Evolutionary conservation across 176 grass and related monocot species (phyloP), one percentile per base, ranked within the genome.

Genomic region (Aegilops bicornis): DNA sequence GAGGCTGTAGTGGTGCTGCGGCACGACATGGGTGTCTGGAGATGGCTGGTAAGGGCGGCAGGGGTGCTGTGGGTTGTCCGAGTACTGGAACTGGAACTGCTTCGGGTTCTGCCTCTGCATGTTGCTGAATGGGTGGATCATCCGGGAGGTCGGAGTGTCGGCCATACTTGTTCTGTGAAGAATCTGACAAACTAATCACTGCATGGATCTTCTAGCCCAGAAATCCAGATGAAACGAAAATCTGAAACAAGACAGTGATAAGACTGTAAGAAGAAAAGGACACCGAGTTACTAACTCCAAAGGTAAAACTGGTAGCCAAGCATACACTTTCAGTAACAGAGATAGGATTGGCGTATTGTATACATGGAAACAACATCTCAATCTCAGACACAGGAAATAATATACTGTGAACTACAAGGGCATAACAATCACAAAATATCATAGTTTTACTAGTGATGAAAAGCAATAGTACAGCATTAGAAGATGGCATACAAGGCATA

Each of bases 81-180:
- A 54, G 42, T 88, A 85, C 1, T 87, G 45, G 63, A 85, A 85
- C 25, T 85, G 86, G 63, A 85, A 85, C 25, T 85, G 86, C 27
- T 82, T 85, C 2, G 70, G 63, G 15, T 84, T 88, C 63, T 88
- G 89, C 61, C 77, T 85, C 14, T 86, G 63, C 47, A 82, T 48
- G 17, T 71, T 76, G 39, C 86, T 73, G 69, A 88, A 85, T 30
- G 89, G 86, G 11, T 88, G 86, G 39, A 82, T 79, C 89, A 88
- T 85, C 29, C 70, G 17, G 82, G 86, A 91, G 42, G 89, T 88
- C 3, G 89, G 86, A 77, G 85, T 77, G 24, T 88, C 89, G 69
- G 77, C 69, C 82, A 88, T 94, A 4, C 65, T 83, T 19, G 78
- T 89, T 20, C 22, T 54, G 19, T 39, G 31, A 10, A 62, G 25